Evolutionary conservation across 257 asterid genomes (phyloP).

Genomic region (Solanum ossicruentum): DNA sequence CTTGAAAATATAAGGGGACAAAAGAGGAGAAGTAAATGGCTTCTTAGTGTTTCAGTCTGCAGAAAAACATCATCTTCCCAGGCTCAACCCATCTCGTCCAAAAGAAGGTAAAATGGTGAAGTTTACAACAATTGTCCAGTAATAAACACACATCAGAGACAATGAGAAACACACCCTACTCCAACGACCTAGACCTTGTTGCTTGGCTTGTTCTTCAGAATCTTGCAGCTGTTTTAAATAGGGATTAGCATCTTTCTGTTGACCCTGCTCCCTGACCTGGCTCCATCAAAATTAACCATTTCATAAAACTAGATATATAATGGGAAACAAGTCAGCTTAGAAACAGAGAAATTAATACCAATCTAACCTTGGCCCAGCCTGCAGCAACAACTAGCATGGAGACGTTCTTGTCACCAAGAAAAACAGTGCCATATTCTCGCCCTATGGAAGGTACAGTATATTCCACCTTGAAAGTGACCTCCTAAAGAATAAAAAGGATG

Average conservation of each 20-base stretch:
- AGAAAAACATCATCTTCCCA: neutral
- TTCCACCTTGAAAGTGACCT: conserved; percentile 81
- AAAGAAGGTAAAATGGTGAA: neutral
- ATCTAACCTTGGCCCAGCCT: conserved; percentile 94
- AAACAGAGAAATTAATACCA: neutral
- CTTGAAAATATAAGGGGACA: neutral
- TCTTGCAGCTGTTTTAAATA: conserved; percentile 53
- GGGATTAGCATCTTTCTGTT: conserved; percentile 88
- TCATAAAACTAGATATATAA: neutral
- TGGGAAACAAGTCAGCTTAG: neutral
- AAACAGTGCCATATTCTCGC: conserved; percentile 87
- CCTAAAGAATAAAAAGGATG: conserved; percentile 25
- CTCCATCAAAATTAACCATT: neutral
- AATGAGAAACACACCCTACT: conserved; percentile 44
- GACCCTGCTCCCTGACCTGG: conserved; percentile 92
- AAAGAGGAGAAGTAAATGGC: neutral
- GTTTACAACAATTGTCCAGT: neutral
- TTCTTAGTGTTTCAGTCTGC: neutral
- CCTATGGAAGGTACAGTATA: conserved; percentile 79
- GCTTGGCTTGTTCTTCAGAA: conserved; percentile 78
- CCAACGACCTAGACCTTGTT: conserved; percentile 94
- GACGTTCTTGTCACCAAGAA: conserved; percentile 68
- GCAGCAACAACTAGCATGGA: conserved; percentile 68
- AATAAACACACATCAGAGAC: neutral
- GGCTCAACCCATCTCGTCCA: neutral